Percentiles rank a stretch among this genome's conserved stretches.
These are phyloP conservation scores for Gnomoniopsis smithogilvyi DNA, from an alignment of 2,329 filamentous ascomycete species.

Conservation along the genomic window DNA sequence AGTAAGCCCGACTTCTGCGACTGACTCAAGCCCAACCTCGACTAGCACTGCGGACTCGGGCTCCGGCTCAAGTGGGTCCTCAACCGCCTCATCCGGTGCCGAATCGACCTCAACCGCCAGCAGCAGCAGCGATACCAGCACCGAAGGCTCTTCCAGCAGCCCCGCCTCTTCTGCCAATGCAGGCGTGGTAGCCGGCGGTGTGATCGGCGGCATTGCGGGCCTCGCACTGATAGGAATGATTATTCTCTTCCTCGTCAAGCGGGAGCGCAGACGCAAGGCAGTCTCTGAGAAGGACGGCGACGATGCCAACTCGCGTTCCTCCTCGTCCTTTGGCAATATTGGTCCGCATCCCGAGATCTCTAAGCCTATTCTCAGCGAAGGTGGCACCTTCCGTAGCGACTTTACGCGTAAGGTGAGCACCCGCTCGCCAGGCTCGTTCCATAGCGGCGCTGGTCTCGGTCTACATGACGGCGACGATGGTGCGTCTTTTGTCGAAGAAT, in stretches of 20 bases:
- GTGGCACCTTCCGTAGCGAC: conserved; percentile 44
- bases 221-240: conserved; percentile 37
- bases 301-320: conserved; percentile 26
- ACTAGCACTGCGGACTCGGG: conserved; percentile 19
- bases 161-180: conserved; percentile 24
- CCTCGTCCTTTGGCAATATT: conserved; percentile 44
- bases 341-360: conserved; percentile 42
- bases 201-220: conserved; percentile 42
- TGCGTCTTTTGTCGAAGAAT: not conserved
- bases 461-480: conserved; percentile 7
- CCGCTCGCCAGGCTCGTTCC: conserved; percentile 14
- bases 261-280: conserved; percentile 24
- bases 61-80: conserved; percentile 21
- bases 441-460: conserved; percentile 3
- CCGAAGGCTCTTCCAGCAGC: conserved; percentile 12
- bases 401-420: conserved; percentile 43
- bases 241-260: conserved; percentile 35
- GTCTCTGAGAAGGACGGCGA: conserved; percentile 12
- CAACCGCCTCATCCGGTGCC: conserved; percentile 22
- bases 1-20: conserved; percentile 18
- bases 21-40: conserved; percentile 19
- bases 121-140: conserved; percentile 9
- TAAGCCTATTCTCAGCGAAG: conserved; percentile 47
- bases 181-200: conserved; percentile 44
- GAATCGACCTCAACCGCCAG: conserved; percentile 19